Conservation (phyloP, 495 filamentous ascomycete genomes). For the Penicillium paradoxum region DNA sequence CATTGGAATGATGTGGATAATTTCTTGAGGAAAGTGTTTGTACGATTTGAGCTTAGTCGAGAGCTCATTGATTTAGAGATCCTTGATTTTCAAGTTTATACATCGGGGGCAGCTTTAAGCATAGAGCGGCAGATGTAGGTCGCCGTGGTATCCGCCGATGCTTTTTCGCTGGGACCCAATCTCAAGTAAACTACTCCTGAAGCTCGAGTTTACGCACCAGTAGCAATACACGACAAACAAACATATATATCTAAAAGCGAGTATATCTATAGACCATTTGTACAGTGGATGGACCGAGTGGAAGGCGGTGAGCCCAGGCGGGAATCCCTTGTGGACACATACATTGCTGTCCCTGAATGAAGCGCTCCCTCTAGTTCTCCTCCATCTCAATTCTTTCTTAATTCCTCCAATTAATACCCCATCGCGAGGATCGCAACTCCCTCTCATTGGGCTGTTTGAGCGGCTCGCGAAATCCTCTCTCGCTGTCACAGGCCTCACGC, state of each 20-base stretch:
- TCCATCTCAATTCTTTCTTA: slow-evolving; percentile 16
- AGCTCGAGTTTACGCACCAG: background rate
- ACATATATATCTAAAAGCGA: background rate
- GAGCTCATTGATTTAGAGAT: background rate
- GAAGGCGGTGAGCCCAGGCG: slow-evolving; percentile 42
- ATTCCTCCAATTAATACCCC: slow-evolving; percentile 13
- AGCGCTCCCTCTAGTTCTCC: slow-evolving; percentile 19
- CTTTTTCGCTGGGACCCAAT: background rate
- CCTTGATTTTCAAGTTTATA: background rate
- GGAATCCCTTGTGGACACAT: slow-evolving; percentile 49
- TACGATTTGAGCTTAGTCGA: background rate
- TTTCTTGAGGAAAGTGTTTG: background rate
- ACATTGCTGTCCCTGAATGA: slow-evolving; percentile 31
- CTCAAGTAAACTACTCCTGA: background rate
- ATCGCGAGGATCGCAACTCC: slow-evolving; percentile 14
- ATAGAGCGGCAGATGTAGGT: background rate
- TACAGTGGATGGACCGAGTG: slow-evolving; percentile 2
- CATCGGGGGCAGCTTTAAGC: background rate
- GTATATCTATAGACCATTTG: background rate
- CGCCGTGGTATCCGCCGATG: background rate
- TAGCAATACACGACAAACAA: background rate
- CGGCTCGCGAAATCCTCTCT: slow-evolving; percentile 36
- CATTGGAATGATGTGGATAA: too few species aligned
- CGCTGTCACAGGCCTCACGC: slow-evolving; percentile 33
- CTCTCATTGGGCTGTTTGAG: slow-evolving; percentile 33